Evolutionary conservation across 495 filamentous ascomycete species (phyloP), one percentile per base, ranked within the genome.

Genomic region (Hyaloscypha hepaticicola): DNA sequence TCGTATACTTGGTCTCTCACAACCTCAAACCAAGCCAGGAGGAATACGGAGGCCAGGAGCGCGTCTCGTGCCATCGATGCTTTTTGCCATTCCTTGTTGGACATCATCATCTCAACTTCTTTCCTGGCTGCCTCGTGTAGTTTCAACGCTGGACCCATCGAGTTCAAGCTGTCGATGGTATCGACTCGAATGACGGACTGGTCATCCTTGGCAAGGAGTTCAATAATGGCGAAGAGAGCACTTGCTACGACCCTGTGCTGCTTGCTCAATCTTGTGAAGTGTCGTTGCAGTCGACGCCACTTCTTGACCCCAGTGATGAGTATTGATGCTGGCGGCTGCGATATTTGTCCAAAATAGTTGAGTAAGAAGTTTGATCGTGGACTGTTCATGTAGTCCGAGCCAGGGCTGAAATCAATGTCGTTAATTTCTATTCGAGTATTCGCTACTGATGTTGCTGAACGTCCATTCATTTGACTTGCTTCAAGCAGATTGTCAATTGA

Each of bases 21-120:
- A n/a, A 64, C 61, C 33, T 64, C 61, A 25, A 64, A 64, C 61
- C 61, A 64, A 21, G 51, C 52, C 21, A 64, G 61, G 12, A 64
- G 61, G 14, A 64, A 64, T 5, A 64, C 48, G 1, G 52, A 27
- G 16, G 61, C 52, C 25, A 51, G 22, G 3, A 64, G 61, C 27
- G 51, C 45, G 27, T 64, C 50, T 22, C 52, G 24, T 41, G 41
- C 22, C 27, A 33, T 38, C 9, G 61, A 25, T 22, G n/a, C 53
- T 11, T 27, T 48, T 21, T 56, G 52, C 57, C 31, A 21, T 16
- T 41, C 22, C 27, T 41, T 58, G 29, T 41, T 58, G 29, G 56
- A 55, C 52, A 55, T 38, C 25, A 51, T 45, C 28, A 34, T 14
- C 52, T 64, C 27, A 21, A 64, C 41, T 58, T 41, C 53, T 21